Conservation (phyloP, 257 asterid species). For the Echites panduratus region DNA sequence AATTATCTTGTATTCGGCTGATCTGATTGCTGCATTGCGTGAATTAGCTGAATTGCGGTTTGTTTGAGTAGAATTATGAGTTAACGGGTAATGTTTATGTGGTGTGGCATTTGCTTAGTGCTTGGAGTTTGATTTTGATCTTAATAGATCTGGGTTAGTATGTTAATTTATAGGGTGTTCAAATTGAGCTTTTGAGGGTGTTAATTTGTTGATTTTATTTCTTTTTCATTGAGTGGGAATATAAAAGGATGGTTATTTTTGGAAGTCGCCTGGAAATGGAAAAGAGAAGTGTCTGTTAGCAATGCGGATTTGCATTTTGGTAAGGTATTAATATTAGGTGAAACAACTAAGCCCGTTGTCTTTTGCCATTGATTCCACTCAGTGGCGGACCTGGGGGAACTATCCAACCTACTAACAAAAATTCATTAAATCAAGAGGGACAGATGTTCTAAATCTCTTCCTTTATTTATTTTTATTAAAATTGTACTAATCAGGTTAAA, state of each 20-base stretch:
- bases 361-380: neutral
- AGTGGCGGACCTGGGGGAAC: too few relatives aligned
- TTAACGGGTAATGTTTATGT: neutral
- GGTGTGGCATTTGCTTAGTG: neutral
- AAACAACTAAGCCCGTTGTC: neutral
- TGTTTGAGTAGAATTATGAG: neutral
- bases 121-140: neutral
- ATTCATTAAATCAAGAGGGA: too few relatives aligned
- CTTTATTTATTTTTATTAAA: too few relatives aligned
- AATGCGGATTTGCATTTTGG: neutral
- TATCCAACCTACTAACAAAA: too few relatives aligned
- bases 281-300: too few relatives aligned
- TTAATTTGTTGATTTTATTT: neutral
- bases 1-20: neutral
- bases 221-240: neutral
- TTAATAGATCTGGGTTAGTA: slow-evolving; percentile 11
- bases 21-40: slow-evolving; percentile 3
- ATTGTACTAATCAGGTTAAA: too few relatives aligned
- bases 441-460: too few relatives aligned
- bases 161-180: too few relatives aligned
- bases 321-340: neutral
- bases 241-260: neutral
- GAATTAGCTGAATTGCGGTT: slow-evolving; percentile 3
- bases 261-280: neutral
- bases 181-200: neutral